A percentile compares a stretch with the other conserved stretches of the same genome.
phyloP scores from a whole-genome alignment of 495 filamentous ascomycete genomes.

The Penicillium maclennaniae region DNA sequence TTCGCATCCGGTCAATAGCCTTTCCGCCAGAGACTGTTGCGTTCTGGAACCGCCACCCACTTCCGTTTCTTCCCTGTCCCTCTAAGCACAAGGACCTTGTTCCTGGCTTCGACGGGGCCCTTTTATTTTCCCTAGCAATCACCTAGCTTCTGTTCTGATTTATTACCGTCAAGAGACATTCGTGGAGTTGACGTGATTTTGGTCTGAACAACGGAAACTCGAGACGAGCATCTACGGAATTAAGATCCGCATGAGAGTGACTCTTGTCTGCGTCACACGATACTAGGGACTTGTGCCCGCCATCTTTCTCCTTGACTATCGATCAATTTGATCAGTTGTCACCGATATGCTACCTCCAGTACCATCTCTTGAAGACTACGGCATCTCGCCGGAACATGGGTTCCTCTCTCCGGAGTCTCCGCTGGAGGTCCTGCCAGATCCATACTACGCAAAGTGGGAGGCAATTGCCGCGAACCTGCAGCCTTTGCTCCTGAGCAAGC shows the following conservation, averaged over 20 bases:
- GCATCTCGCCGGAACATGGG: conserved; percentile 77
- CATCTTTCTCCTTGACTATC: background rate
- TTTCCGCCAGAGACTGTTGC: background rate
- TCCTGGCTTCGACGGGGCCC: background rate
- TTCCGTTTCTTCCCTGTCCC: background rate
- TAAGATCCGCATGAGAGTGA: conserved; percentile 3
- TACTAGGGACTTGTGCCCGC: conserved; percentile 1
- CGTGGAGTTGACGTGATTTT: background rate
- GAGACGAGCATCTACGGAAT: background rate
- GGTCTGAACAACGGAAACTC: background rate
- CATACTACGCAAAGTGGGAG: conserved; percentile 95
- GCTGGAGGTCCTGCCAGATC: conserved; percentile 71
- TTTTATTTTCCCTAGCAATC: background rate
- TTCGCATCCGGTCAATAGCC: conserved; percentile 6
- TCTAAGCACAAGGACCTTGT: background rate
- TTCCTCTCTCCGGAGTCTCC: conserved; percentile 86
- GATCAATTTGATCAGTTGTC: background rate
- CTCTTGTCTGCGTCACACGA: background rate
- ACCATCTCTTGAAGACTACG: conserved; percentile 76
- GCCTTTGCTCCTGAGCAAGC: conserved; percentile 74
- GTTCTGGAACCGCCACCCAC: conserved; percentile 3
- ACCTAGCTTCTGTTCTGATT: background rate
- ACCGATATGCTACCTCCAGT: conserved; percentile 75
- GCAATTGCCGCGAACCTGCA: conserved; percentile 79
- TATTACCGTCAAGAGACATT: background rate